Evolutionary conservation across 169 alveolate species (phyloP).

Genomic region (Plasmodium inui): DNA sequence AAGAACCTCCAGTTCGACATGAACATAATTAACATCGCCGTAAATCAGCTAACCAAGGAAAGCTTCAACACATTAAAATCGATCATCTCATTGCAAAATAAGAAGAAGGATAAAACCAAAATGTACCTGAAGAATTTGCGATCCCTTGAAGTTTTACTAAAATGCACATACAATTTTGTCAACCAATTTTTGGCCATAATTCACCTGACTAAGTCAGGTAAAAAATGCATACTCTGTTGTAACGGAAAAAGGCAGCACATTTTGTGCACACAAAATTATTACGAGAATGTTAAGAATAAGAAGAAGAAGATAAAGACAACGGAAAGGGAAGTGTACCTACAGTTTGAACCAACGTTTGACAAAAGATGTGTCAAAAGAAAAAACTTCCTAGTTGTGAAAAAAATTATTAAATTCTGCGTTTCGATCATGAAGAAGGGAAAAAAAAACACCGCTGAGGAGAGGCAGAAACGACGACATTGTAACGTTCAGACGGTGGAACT

Average conservation of each 20-base stretch:
- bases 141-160: slow-evolving; percentile 1
- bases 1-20: slow-evolving; percentile 13
- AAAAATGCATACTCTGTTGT: slow-evolving; percentile 13
- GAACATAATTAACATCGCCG: slow-evolving; percentile 34
- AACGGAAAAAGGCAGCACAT: slow-evolving; percentile 10
- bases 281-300: slow-evolving; percentile 32
- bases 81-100: neutral
- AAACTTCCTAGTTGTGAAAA: slow-evolving; percentile 36
- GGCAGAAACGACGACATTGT: neutral
- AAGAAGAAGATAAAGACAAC: neutral
- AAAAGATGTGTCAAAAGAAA: slow-evolving; percentile 25
- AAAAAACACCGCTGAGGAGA: neutral
- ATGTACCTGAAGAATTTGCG: neutral
- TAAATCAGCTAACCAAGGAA: slow-evolving; percentile 33
- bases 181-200: slow-evolving; percentile 18
- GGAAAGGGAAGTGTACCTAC: neutral
- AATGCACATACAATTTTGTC: slow-evolving; percentile 10
- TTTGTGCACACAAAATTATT: slow-evolving; percentile 28
- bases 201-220: slow-evolving; percentile 10
- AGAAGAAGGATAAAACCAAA: slow-evolving; percentile 18
- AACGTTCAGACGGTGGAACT: neutral
- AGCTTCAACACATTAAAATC: neutral
- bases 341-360: neutral
- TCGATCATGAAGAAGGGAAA: neutral
- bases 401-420: slow-evolving; percentile 7